Evolutionary conservation across 768 basidiomycete genomes (phyloP), one percentile per base, ranked within the genome.

Genomic region (Macrolepiota dolichaula): DNA sequence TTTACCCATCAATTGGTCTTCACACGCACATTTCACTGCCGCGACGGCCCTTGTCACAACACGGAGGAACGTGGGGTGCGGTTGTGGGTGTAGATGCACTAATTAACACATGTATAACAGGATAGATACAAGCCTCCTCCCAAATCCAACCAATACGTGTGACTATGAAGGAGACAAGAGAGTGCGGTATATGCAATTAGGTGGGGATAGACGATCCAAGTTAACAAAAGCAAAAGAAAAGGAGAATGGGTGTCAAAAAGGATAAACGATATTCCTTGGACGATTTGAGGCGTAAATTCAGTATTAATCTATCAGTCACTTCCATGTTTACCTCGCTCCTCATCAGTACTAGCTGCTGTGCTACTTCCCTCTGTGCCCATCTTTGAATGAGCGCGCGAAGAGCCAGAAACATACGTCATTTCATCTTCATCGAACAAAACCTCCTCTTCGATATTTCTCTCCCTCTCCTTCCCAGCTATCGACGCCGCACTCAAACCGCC

Each of bases 341-440:
- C 79, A 65, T 78, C 77, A 36, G 72, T 77, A 36, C 67, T 68
- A 59, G 71, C 71, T 29, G 70, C 66, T 35, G 71, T 75, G 52
- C 72, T 77, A 57, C 75, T 76, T 51, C 74, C 76, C 36, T 81
- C 77, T 15, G 78, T 81, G 29, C 77, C 77, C 46, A 74, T 63
- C 63, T 79, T 80, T 7, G 79, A 79, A 66, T 80, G 77, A 11
- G 65, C 69, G 36, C 77, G 69, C 37, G 77, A 78, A 19, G 77
- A 79, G 54, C 69, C 77, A 27, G 76, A 77, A 36, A 74, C 74
- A 67, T 78, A 79, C 13, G 74, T 76, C 57, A 72, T 64, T 63
- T 81, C 83, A 58, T 81, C 85, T 64, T 85, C 85, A 66, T 91
- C 87, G 66, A 91, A 87, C 13, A 88, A 68, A 36, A 87, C 76